A percentile compares a stretch with the other conserved stretches of the same genome.
Evolutionary conservation across 192 early-diverging fungal genomes (phyloP).

Genomic region (Backusella westeae): DNA sequence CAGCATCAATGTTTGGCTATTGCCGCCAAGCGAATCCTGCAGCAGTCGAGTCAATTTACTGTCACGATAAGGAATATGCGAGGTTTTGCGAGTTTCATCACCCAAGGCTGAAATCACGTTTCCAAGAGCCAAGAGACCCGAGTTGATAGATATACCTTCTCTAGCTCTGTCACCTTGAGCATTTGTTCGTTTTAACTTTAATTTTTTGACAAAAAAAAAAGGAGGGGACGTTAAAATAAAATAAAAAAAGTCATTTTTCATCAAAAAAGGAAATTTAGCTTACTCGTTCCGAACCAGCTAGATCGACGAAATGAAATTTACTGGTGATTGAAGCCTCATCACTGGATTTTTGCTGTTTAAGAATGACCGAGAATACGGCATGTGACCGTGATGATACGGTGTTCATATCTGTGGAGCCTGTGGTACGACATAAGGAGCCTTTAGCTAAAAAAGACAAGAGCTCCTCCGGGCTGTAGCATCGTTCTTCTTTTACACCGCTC

Average conservation of each 20-base stretch:
- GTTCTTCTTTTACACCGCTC: slow-evolving; percentile 79
- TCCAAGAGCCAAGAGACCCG: slow-evolving; percentile 92
- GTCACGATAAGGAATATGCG: slow-evolving; percentile 95
- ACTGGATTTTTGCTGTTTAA: slow-evolving; percentile 69
- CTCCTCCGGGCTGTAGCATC: slow-evolving; percentile 66
- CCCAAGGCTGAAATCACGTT: slow-evolving; percentile 97
- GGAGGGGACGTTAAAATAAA: neutral
- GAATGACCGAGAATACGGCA: slow-evolving; percentile 90
- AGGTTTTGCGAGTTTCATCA: slow-evolving; percentile 60
- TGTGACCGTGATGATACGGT: slow-evolving; percentile 89
- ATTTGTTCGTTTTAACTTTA: slow-evolving; percentile 81
- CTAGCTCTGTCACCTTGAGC: slow-evolving; percentile 90
- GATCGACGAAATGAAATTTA: slow-evolving; percentile 98
- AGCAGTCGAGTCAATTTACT: slow-evolving; percentile 97
- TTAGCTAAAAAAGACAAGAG: slow-evolving; percentile 49
- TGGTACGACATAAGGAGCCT: slow-evolving; percentile 58
- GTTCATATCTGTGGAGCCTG: slow-evolving; percentile 96
- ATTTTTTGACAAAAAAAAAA: slow-evolving; percentile 1
- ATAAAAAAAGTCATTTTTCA: neutral
- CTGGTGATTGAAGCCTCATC: slow-evolving; percentile 37
- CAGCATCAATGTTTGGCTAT: slow-evolving; percentile 90
- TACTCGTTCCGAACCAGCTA: slow-evolving; percentile 92
- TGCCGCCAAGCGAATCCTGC: slow-evolving; percentile 96
- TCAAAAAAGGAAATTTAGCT: neutral
- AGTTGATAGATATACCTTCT: slow-evolving; percentile 97